Percentiles rank a stretch among this genome's conserved stretches.
These are phyloP conservation scores for Brassica nigra DNA, from an alignment of 345 rosid genomes.

Conservation along the genomic window DNA sequence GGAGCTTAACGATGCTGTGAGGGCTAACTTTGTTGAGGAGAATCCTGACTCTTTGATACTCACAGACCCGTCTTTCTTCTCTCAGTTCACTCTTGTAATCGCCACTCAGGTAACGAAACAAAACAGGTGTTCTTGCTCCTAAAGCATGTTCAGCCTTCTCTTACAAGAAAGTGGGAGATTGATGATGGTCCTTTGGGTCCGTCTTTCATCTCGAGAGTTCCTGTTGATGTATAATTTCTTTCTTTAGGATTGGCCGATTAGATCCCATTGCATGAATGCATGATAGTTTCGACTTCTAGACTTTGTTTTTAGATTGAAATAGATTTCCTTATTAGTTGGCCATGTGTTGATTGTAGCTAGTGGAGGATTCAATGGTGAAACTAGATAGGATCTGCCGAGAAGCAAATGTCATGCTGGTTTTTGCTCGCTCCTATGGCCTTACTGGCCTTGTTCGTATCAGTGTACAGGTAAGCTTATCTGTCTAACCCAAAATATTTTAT, in stretches of 20 bases:
- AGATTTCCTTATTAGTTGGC: conserved; percentile 10
- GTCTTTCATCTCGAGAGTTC: no score
- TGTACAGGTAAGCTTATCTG: conserved; percentile 60
- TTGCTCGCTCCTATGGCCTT: conserved; percentile 96
- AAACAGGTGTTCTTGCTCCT: neutral
- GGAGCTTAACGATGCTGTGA: conserved; percentile 89
- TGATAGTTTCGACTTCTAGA: neutral
- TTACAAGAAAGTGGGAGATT: neutral
- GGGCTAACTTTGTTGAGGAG: conserved; percentile 80
- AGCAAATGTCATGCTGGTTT: conserved; percentile 81
- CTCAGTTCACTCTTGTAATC: conserved; percentile 79
- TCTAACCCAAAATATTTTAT: neutral
- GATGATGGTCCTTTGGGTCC: neutral
- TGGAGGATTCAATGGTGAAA: conserved; percentile 79
- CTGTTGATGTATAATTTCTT: neutral
- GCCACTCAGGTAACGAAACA: conserved; percentile 82
- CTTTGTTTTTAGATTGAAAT: neutral
- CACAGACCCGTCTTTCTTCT: conserved; percentile 72
- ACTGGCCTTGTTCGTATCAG: conserved; percentile 83
- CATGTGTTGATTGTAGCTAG: conserved; percentile 59
- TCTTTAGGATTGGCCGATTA: neutral
- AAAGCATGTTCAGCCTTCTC: neutral
- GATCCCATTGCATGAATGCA: neutral
- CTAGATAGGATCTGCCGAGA: conserved; percentile 84
- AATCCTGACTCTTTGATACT: conserved; percentile 64